Base-by-base conservation (phyloP, 1,284 basidiomycete genomes). In the Agaricales sp. region DNA sequence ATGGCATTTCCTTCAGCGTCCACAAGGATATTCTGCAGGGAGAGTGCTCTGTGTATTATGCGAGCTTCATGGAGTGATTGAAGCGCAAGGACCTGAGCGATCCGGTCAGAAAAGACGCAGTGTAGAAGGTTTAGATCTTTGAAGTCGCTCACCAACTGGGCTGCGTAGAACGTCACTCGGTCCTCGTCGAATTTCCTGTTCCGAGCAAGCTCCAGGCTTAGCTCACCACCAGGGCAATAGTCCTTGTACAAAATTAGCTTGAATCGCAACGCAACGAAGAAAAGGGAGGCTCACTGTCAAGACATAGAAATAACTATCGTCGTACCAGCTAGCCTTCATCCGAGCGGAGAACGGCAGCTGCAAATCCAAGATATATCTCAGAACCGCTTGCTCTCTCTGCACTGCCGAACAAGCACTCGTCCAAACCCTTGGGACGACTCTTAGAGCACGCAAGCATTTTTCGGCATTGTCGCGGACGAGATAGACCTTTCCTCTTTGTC, bases 261-360 rank as follows among this genome's bases (percentile, higher is more conserved):
- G 20, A 43, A 11, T 43, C n/a, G 8, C 20, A 11, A 43, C 8
- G 11, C 11, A 19, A 43, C 11, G 11, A 19, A 43, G 20, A 19
- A 16, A 19, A 43, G 20, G 13, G 41, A 8, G 13, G 20, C 41
- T n/a, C 8, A 43, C 41, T 8, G 20, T 43, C 20, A 21, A n/a
- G 11, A 19, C 11, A 43, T 43, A 43, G 20, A 43, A 43, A 43
- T 43, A 16, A 43, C 20, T 43, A 11, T 43, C 41, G 41, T 43
- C 41, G 11, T 8, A 8, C 30, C 30, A 35, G 30, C 30, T 35
- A 8, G 8, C n/a, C n/a, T n/a, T 35, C 30, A 35, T 11, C 30
- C 11, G 30, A 8, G 30, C n/a, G n/a, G n/a, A 8, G 30, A 35
- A 35, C 8, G 30, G 30, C 30, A 35, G 30, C 30, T 35, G 30